phyloP scores from a whole-genome alignment of 495 filamentous ascomycete genomes.

The Letharia columbiana region DNA sequence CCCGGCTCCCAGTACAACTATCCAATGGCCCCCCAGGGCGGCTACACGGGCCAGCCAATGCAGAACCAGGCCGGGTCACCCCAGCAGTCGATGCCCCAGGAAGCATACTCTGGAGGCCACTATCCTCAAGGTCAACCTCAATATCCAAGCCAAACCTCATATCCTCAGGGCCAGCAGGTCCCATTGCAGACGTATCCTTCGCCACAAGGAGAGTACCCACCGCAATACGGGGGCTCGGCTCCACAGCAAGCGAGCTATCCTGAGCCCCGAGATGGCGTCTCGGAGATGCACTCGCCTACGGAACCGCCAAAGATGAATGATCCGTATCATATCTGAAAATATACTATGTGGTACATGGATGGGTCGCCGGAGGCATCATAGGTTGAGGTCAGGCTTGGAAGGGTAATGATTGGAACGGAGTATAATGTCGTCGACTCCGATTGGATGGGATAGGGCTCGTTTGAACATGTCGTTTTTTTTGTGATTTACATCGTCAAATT shows the following conservation, averaged over 20 bases:
- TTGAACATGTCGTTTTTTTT: neutral
- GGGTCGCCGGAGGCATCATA: neutral
- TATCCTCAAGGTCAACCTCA: constrained; percentile 13
- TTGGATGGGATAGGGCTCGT: neutral
- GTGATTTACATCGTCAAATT: neutral
- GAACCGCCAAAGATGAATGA: neutral
- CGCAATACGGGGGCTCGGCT: neutral
- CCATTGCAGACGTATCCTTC: neutral
- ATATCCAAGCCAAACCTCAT: neutral
- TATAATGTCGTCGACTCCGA: neutral
- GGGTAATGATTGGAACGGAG: neutral
- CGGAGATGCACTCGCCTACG: constrained; percentile 1
- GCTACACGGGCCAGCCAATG: constrained; percentile 10
- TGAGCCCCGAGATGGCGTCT: neutral
- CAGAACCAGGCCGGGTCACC: constrained; percentile 6
- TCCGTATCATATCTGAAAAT: neutral
- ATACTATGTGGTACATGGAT: no score
- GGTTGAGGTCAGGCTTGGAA: neutral
- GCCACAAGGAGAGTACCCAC: neutral
- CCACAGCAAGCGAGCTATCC: neutral
- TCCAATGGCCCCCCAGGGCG: neutral
- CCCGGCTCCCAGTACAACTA: neutral
- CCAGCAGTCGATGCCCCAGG: constrained; percentile 1
- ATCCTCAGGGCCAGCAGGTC: neutral
- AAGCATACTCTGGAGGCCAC: neutral